Evolutionary conservation across 2,329 filamentous ascomycete genomes (phyloP).

Genomic region (Colletotrichum aenigma): DNA sequence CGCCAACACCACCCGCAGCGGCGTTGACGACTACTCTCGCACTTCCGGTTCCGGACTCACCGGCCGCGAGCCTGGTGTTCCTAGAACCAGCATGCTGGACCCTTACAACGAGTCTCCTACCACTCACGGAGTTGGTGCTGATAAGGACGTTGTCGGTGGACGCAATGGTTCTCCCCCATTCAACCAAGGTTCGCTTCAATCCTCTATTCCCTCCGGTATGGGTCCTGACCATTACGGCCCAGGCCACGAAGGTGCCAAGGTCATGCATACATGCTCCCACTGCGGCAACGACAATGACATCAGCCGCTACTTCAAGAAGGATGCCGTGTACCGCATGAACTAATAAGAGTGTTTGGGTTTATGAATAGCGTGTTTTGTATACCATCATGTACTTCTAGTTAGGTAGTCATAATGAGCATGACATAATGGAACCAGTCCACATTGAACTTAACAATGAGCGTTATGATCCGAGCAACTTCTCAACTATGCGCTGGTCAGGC

Average conservation of each 20-base stretch:
- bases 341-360: background rate
- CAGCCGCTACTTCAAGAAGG: constrained; percentile 24
- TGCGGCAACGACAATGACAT: constrained; percentile 23
- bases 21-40: background rate
- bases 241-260: constrained; percentile 21
- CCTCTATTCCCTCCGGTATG: constrained; percentile 4
- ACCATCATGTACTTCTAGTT: background rate
- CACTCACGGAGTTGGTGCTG: background rate
- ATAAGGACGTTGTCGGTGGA: background rate
- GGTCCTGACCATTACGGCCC: constrained; percentile 22
- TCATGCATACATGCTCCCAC: constrained; percentile 16
- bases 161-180: background rate
- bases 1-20: background rate
- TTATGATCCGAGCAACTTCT: background rate
- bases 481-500: background rate
- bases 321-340: constrained; percentile 20
- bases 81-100: constrained; percentile 20
- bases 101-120: constrained; percentile 5
- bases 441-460: background rate
- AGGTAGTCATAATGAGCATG: constrained; percentile 9
- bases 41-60: background rate
- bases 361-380: background rate
- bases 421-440: background rate
- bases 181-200: background rate
- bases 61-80: constrained; percentile 2